Evolutionary conservation across 2,329 filamentous ascomycete species (phyloP).

Genomic region (Neocucurbitaria cava): DNA sequence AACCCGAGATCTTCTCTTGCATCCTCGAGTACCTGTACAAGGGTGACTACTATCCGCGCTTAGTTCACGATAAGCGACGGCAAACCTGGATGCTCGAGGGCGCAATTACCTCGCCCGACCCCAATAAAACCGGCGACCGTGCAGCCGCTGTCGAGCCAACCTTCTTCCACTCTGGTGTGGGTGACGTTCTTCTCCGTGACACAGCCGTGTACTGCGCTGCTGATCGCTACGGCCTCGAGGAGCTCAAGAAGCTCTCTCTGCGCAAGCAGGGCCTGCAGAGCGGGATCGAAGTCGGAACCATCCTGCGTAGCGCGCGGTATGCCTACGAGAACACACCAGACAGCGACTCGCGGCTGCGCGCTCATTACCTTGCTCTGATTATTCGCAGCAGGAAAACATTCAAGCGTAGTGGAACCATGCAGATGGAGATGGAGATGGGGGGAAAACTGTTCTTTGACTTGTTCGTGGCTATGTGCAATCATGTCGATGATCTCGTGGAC

Average conservation of each 20-base stretch:
- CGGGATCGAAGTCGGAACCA: conserved; percentile 89
- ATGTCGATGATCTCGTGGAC: conserved; percentile 94
- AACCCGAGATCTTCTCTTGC: conserved; percentile 91
- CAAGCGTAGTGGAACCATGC: conserved; percentile 98
- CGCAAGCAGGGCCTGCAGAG: conserved; percentile 94
- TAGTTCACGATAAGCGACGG: conserved; percentile 84
- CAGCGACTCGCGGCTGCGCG: conserved; percentile 88
- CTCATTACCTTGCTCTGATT: conserved; percentile 96
- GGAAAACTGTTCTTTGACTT: conserved; percentile 97
- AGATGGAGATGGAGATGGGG: conserved; percentile 96
- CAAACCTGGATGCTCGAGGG: conserved; percentile 92
- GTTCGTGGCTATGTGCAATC: conserved; percentile 98
- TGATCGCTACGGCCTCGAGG: conserved; percentile 87
- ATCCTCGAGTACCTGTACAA: conserved; percentile 98
- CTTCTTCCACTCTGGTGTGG: conserved; percentile 76
- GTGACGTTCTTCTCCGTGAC: conserved; percentile 83
- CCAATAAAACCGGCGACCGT: conserved; percentile 63
- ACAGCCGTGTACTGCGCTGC: conserved; percentile 94
- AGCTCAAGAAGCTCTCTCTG: conserved; percentile 88
- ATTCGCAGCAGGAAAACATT: conserved; percentile 97
- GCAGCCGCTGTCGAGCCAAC: conserved; percentile 70
- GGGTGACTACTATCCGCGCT: conserved; percentile 90
- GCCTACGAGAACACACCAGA: conserved; percentile 95
- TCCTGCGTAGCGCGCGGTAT: conserved; percentile 91
- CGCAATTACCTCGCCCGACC: conserved; percentile 62